A percentile compares a stretch with the other conserved stretches of the same genome.
These are phyloP conservation scores for Didymellaceae sp. DNA, from an alignment of 2,329 filamentous ascomycete genomes.

Conservation along the genomic window DNA sequence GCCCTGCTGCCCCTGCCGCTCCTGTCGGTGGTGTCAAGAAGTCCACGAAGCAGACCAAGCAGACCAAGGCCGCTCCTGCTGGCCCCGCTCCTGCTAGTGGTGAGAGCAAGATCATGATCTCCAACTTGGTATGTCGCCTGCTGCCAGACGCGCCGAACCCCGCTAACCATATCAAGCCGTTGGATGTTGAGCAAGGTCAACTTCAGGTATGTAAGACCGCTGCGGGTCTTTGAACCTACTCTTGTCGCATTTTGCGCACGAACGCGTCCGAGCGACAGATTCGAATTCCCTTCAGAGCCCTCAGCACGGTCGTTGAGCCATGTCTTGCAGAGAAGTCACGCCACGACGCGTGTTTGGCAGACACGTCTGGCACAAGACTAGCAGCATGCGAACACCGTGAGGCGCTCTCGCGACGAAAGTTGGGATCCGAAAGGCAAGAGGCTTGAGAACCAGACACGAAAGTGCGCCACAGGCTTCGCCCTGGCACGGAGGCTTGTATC, in stretches of 20 bases:
- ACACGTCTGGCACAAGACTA: constrained; percentile 39
- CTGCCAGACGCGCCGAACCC: not conserved
- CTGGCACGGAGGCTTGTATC: constrained; percentile 22
- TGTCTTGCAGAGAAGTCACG: constrained; percentile 38
- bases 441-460: constrained; percentile 24
- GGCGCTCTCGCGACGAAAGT: constrained; percentile 36
- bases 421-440: constrained; percentile 24
- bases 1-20: constrained; percentile 65
- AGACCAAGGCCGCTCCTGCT: constrained; percentile 66
- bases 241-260: constrained; percentile 40
- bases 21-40: constrained; percentile 89
- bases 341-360: constrained; percentile 39
- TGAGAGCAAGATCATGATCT: constrained; percentile 97
- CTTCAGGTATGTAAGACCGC: constrained; percentile 99
- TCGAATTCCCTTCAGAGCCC: constrained; percentile 26
- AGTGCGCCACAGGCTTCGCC: constrained; percentile 23
- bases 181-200: constrained; percentile 94
- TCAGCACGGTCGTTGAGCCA: constrained; percentile 35
- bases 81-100: constrained; percentile 67
- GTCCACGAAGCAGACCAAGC: constrained; percentile 66
- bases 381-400: constrained; percentile 42
- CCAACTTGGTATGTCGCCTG: constrained; percentile 81
- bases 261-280: constrained; percentile 43
- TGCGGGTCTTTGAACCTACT: constrained; percentile 51
- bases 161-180: constrained; percentile 72